Evolutionary conservation across 2,329 filamentous ascomycete species (phyloP).

Genomic region (Epichloe bromicola): DNA sequence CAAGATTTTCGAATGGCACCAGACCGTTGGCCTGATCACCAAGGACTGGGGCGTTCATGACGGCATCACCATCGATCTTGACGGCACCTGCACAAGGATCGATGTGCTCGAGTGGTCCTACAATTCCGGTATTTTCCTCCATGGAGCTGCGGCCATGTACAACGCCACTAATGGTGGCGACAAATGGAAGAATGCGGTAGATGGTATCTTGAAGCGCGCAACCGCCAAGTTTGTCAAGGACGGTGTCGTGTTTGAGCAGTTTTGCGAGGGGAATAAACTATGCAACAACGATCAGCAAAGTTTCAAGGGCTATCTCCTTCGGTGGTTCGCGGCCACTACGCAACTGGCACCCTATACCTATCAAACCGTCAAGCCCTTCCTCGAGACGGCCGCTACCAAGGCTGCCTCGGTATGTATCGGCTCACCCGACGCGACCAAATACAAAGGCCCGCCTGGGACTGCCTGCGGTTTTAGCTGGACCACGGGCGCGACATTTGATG

Average conservation of each 20-base stretch:
- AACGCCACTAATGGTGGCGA: conserved; percentile 38
- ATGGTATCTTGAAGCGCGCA: conserved; percentile 42
- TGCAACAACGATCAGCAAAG: conserved; percentile 61
- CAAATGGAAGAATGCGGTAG: conserved; percentile 44
- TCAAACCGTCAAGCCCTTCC: conserved; percentile 35
- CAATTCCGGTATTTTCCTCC: conserved; percentile 53
- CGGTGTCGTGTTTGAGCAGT: conserved; percentile 48
- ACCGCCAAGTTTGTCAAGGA: conserved; percentile 39
- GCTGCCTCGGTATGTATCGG: conserved; percentile 41
- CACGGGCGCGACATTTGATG: conserved; percentile 39
- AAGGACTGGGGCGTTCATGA: conserved; percentile 42
- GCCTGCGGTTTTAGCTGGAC: conserved; percentile 59
- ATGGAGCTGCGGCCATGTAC: conserved; percentile 48
- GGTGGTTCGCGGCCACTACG: conserved; percentile 47
- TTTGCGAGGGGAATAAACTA: conserved; percentile 46
- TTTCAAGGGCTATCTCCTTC: conserved; percentile 64
- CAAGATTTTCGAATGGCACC: conserved; percentile 55
- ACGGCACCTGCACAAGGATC: conserved; percentile 34
- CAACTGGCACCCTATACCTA: conserved; percentile 41
- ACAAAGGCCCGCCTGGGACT: conserved; percentile 40
- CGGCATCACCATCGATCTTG: conserved; percentile 24
- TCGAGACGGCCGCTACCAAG: conserved; percentile 36
- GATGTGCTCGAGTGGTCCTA: conserved; percentile 55
- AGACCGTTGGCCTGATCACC: conserved; percentile 41
- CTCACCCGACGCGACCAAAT: conserved; percentile 24